Evolutionary conservation across 1,284 basidiomycete species (phyloP).

Genomic region (Phellinidium pouzarii): DNA sequence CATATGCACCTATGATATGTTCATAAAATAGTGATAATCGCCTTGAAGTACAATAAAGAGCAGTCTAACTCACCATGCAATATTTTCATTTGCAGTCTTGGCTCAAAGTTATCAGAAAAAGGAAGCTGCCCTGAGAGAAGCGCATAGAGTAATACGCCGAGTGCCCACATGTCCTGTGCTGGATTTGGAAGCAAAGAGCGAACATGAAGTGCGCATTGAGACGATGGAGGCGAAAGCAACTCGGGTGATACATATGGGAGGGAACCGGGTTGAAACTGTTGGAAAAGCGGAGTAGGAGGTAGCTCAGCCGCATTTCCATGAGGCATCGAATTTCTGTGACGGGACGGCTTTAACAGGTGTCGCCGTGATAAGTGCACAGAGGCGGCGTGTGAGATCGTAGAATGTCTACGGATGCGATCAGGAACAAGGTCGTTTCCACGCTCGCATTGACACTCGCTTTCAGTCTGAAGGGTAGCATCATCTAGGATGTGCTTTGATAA

Average conservation of each 20-base stretch:
- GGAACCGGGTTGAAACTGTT: conserved; percentile 71
- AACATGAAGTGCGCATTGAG: conserved; percentile 17
- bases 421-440: conserved; percentile 24
- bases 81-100: conserved; percentile 86
- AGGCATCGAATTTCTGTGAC: conserved; percentile 57
- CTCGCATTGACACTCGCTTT: conserved; percentile 25
- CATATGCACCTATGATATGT: conserved; percentile 44
- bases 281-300: conserved; percentile 27
- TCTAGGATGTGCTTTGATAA: conserved; percentile 62
- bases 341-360: conserved; percentile 32
- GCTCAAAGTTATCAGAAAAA: conserved; percentile 84
- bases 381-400: conserved; percentile 21
- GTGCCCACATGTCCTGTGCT: conserved; percentile 90
- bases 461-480: conserved; percentile 20
- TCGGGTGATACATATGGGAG: conserved; percentile 87
- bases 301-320: conserved; percentile 31
- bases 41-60: conserved; percentile 8
- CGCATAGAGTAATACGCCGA: conserved; percentile 83
- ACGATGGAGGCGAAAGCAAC: conserved; percentile 46
- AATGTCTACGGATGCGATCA: conserved; percentile 25
- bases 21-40: conserved; percentile 15
- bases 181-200: conserved; percentile 39
- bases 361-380: conserved; percentile 32
- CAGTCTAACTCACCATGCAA: conserved; percentile 55
- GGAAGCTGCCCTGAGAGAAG: conserved; percentile 77